Evolutionary conservation across 208 protist genomes (phyloP).

Genomic region (Acanthamoeba rhysodes): DNA sequence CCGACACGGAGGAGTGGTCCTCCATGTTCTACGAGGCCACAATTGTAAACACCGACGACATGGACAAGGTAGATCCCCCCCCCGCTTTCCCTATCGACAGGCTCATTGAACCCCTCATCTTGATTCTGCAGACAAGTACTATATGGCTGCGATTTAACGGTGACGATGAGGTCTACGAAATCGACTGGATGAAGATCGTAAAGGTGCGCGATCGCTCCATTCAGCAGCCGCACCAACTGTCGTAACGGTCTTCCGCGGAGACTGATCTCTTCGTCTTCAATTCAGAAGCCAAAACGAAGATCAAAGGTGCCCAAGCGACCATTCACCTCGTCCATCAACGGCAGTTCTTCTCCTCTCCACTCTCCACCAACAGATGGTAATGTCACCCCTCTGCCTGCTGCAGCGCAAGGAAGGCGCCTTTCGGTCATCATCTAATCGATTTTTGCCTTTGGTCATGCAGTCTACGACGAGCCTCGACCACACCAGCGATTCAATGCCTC

Average conservation of each 20-base stretch:
- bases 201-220: neutral
- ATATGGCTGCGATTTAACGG: slow-evolving; percentile 53
- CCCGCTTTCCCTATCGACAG: neutral
- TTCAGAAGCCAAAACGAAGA: slow-evolving; percentile 41
- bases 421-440: too few species aligned
- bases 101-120: neutral
- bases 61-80: neutral
- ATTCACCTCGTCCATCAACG: neutral
- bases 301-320: neutral
- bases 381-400: neutral
- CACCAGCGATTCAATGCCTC: neutral
- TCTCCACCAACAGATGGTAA: neutral
- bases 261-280: neutral
- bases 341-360: neutral
- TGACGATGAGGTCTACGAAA: slow-evolving; percentile 56
- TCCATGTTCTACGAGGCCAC: slow-evolving; percentile 73
- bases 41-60: slow-evolving; percentile 26
- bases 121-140: neutral
- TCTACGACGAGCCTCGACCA: neutral
- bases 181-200: slow-evolving; percentile 51
- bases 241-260: neutral
- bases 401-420: too few species aligned
- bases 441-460: neutral
- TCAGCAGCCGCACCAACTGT: too few species aligned
- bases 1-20: slow-evolving; percentile 69